These are phyloP conservation scores for Cyberlindnera nakhonratchasimensis DNA, from an alignment of 805 yeast species.

Conservation along the genomic window DNA sequence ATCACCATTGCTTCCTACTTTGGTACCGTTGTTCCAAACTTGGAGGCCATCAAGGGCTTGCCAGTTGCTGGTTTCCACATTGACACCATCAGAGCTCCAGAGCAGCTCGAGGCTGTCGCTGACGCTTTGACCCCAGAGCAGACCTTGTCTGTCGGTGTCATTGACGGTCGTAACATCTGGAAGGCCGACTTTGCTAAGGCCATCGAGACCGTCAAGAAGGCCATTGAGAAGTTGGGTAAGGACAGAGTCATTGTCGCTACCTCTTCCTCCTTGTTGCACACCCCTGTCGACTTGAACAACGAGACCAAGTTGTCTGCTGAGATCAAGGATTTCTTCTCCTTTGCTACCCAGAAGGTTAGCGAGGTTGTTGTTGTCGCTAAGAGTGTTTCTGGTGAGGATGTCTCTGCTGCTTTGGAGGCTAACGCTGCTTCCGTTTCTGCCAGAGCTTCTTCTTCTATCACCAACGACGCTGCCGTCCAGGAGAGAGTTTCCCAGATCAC, in stretches of 20 bases:
- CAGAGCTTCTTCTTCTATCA: conserved; percentile 81
- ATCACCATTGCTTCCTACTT: conserved; percentile 87
- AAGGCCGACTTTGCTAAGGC: conserved; percentile 93
- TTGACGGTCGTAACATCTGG: conserved; percentile 99
- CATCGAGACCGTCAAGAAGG: conserved; percentile 73
- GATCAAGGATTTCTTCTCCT: conserved; percentile 97
- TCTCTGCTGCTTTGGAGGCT: conserved; percentile 71
- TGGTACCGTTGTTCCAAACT: conserved; percentile 98
- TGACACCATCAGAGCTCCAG: conserved; percentile 94
- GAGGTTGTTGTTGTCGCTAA: conserved; percentile 92
- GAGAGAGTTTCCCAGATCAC: conserved; percentile 77
- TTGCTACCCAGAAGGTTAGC: conserved; percentile 91
- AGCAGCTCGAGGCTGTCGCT: conserved; percentile 84
- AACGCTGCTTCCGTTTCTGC: conserved; percentile 84
- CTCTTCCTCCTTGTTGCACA: conserved; percentile 95
- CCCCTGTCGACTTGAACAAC: conserved; percentile 93
- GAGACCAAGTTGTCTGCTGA: conserved; percentile 89
- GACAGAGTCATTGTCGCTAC: conserved; percentile 89
- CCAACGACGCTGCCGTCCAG: conserved; percentile 89
- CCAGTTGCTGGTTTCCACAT: conserved; percentile 96
- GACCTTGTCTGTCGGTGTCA: conserved; percentile 91
- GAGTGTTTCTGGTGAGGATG: conserved; percentile 80
- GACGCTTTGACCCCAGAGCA: conserved; percentile 65
- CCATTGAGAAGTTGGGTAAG: conserved; percentile 79
- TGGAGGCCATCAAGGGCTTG: conserved; percentile 79